Conservation (phyloP, 495 filamentous ascomycete species). For the Neurospora sp. region DNA sequence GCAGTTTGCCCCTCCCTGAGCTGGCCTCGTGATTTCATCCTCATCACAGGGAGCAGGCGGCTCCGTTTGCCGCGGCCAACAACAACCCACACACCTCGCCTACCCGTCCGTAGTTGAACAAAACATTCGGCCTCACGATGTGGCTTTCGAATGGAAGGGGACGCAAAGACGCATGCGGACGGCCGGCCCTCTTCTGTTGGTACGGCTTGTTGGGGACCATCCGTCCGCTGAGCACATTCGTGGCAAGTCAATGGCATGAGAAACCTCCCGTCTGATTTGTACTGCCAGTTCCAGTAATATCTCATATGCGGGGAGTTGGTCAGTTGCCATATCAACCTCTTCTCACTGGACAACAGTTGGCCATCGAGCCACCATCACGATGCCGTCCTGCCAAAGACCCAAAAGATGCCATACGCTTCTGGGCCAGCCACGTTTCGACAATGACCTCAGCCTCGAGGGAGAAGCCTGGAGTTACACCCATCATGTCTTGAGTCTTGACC, state of each 20-base stretch:
- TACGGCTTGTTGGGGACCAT: neutral
- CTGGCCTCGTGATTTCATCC: constrained; percentile 24
- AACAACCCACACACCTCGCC: neutral
- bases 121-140: neutral
- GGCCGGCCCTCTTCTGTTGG: neutral
- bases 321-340: neutral
- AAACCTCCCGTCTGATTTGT: neutral
- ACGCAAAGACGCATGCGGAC: neutral
- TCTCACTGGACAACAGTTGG: neutral
- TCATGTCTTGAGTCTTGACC: neutral
- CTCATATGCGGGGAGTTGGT: neutral
- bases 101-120: neutral
- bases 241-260: neutral
- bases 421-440: neutral
- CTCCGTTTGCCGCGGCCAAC: constrained; percentile 19
- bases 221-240: neutral
- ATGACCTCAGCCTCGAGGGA: neutral
- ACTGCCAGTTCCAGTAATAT: neutral
- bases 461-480: neutral
- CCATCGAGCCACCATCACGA: neutral
- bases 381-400: neutral
- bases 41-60: constrained; percentile 10
- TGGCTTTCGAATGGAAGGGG: neutral
- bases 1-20: constrained; percentile 2
- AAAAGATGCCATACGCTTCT: neutral